Conservation (phyloP, 306 rosid species). For the Lathyrus tuberosus region DNA sequence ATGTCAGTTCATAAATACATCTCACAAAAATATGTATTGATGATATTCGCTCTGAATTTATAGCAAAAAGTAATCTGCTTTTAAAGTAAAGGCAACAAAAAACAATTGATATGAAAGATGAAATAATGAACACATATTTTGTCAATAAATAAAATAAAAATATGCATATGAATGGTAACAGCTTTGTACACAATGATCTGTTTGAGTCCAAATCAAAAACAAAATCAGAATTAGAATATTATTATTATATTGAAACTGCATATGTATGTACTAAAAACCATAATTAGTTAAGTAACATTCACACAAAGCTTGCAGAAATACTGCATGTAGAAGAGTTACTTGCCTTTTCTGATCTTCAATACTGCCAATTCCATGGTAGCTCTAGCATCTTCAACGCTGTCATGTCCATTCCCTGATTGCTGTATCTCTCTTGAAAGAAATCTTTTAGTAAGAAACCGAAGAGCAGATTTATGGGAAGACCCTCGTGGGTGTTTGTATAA, state of each 20-base stretch:
- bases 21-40: not conserved
- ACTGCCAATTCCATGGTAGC: slow-evolving; percentile 88
- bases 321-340: slow-evolving; percentile 44
- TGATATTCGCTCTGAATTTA: not conserved
- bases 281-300: slow-evolving; percentile 13
- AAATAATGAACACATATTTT: not conserved
- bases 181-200: not conserved
- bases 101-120: not conserved
- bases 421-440: slow-evolving; percentile 90
- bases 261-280: not conserved
- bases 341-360: slow-evolving; percentile 75
- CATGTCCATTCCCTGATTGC: slow-evolving; percentile 86
- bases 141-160: not conserved
- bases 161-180: not conserved
- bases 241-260: not conserved
- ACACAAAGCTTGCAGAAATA: slow-evolving; percentile 17
- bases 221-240: not conserved
- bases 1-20: too few species aligned
- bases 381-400: slow-evolving; percentile 94
- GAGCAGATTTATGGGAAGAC: slow-evolving; percentile 75
- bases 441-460: slow-evolving; percentile 74
- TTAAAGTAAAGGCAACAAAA: not conserved
- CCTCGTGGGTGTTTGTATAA: slow-evolving; percentile 75
- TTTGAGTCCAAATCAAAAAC: not conserved
- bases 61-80: not conserved